Evolutionary conservation across 306 rosid species (phyloP).

Genomic region (Rosa chinensis): DNA sequence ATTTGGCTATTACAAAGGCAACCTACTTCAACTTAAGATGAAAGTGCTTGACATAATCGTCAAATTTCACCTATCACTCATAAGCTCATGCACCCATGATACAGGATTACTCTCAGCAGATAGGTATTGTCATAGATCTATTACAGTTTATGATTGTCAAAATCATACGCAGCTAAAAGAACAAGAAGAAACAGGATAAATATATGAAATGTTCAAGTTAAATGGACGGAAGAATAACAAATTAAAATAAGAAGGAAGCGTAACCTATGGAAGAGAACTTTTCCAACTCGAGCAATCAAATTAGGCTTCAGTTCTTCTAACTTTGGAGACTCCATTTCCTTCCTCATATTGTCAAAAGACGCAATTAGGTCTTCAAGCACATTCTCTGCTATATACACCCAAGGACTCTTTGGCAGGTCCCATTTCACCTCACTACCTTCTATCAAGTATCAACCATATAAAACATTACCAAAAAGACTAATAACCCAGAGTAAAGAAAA

Average conservation of each 20-base stretch:
- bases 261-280: constrained; percentile 44
- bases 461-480: not conserved
- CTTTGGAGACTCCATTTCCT: constrained; percentile 15
- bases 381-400: constrained; percentile 31
- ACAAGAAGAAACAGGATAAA: not conserved
- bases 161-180: not conserved
- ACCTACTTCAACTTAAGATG: not conserved
- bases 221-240: not conserved
- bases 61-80: not conserved
- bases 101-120: not conserved
- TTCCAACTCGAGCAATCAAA: constrained; percentile 47
- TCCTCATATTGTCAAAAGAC: constrained; percentile 26
- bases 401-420: constrained; percentile 22
- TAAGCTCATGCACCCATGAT: not conserved
- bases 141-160: not conserved
- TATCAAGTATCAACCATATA: constrained; percentile 7
- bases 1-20: not conserved
- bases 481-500: not conserved
- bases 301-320: constrained; percentile 21
- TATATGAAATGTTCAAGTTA: not conserved
- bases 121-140: not conserved
- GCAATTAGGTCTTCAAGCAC: constrained; percentile 33
- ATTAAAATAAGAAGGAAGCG: not conserved
- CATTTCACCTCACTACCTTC: constrained; percentile 12
- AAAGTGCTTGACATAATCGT: not conserved